These are phyloP conservation scores for Naematelia encephala DNA, from an alignment of 768 basidiomycete species.

Conservation along the genomic window DNA sequence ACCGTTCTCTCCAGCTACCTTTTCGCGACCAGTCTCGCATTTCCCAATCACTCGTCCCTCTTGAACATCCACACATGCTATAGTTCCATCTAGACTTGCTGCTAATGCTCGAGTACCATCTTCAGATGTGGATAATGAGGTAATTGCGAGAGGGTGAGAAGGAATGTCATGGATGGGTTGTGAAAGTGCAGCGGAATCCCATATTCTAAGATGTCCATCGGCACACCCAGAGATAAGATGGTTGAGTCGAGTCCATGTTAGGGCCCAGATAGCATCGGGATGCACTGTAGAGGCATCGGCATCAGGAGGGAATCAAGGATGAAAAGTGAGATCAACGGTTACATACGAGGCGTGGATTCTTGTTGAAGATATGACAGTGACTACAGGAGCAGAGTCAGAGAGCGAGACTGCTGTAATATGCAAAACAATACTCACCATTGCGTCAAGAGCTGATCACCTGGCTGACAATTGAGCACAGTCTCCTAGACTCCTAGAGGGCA, in stretches of 20 bases:
- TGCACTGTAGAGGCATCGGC: constrained; percentile 28
- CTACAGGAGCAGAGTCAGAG: constrained; percentile 12
- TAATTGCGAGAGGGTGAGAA: constrained; percentile 79
- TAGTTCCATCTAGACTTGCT: constrained; percentile 81
- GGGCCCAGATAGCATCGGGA: constrained; percentile 47
- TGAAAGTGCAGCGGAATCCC: constrained; percentile 47
- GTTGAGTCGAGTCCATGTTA: constrained; percentile 42
- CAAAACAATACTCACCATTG: constrained; percentile 10
- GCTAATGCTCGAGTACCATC: constrained; percentile 65
- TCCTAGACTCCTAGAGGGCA: too few species aligned
- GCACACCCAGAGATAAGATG: constrained; percentile 44
- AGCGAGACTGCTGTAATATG: not conserved
- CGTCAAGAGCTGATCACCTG: not conserved
- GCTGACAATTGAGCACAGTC: too few species aligned
- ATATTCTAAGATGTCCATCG: constrained; percentile 47
- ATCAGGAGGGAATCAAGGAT: too few species aligned
- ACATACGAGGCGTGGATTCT: constrained; percentile 40
- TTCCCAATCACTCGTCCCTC: constrained; percentile 62
- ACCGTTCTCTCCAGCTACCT: constrained; percentile 67
- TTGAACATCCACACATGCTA: constrained; percentile 68
- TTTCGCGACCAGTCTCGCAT: constrained; percentile 71
- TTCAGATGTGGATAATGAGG: constrained; percentile 70
- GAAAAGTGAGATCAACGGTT: too few species aligned
- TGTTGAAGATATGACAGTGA: constrained; percentile 42
- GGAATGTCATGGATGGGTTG: constrained; percentile 62